Base-by-base conservation (phyloP, 2,329 filamentous ascomycete species). In the Trichophyton mentagrophytes region DNA sequence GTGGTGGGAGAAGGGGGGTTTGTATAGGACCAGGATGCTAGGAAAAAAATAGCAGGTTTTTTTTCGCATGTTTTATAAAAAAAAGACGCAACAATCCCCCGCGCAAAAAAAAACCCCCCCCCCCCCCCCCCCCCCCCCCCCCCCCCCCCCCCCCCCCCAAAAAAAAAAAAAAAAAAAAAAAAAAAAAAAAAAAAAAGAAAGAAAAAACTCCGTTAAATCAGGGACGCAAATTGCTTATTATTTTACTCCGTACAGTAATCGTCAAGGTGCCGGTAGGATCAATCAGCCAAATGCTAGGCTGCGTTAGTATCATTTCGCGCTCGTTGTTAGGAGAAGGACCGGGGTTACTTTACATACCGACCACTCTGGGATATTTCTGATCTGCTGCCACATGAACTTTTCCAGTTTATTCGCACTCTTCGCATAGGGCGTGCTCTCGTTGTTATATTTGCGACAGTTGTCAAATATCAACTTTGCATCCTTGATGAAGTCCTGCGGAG, bases 401-500 rank as follows among this genome's bases (percentile, higher is more conserved):
- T 87, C 93, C 47, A 99, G 79, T 71, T 93, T 93, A 71, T 90
- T 95, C 46, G 93, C 93, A 61, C 87, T 90, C 77, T 99, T 99
- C 25, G 90, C 90, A 72, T 99, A 99, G 0, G 90, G 87, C 0
- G 92, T 99, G 49, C 80, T 95, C 76, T 96, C 92, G 67, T 92
- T 95, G 71, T 99, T 99, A 79, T 97, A 99, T 70, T 88, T 87
- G 66, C 91, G 85, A 73, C 93, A 99, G 73, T 99, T 99, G 72
- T 91, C 85, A 69, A 95, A 96, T 66, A 99, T 85, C 68, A 97
- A 82, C 70, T 85, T 86, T 8, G 91, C 89, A 71, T 99, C 93
- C 64, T 82, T 83, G 76, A 92, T 85, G 67, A 99, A 96, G 68
- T 97, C 93, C 70, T 97, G 90, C 0, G 93, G 92, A 0, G 85